Evolutionary conservation across 768 basidiomycete species (phyloP).

Genomic region (Boletus patriciae): DNA sequence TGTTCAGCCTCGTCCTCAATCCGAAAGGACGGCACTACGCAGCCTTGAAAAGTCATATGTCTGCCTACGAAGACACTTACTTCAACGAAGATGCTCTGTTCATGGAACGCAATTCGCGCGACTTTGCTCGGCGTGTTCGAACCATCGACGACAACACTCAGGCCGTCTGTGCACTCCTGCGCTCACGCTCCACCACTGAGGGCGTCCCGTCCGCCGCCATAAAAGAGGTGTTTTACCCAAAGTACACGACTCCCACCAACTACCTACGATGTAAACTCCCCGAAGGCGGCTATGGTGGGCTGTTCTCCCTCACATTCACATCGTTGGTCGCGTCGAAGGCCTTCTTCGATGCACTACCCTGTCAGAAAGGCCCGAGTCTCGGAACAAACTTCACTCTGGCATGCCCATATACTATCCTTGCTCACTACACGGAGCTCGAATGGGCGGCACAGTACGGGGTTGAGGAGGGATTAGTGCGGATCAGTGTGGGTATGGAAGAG

Average conservation of each 20-base stretch:
- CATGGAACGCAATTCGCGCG: constrained; percentile 97
- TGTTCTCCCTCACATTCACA: constrained; percentile 87
- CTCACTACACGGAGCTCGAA: constrained; percentile 84
- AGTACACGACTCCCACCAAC: constrained; percentile 67
- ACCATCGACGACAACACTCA: constrained; percentile 82
- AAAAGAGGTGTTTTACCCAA: constrained; percentile 89
- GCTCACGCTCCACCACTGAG: constrained; percentile 50
- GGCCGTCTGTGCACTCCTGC: constrained; percentile 77
- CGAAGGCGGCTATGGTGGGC: constrained; percentile 69
- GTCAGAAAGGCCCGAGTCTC: constrained; percentile 86
- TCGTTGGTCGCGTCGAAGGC: constrained; percentile 62
- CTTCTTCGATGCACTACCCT: constrained; percentile 83
- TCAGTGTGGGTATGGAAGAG: constrained; percentile 92
- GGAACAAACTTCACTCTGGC: constrained; percentile 97
- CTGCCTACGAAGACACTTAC: constrained; percentile 79
- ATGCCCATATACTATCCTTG: constrained; percentile 90
- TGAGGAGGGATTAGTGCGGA: constrained; percentile 76
- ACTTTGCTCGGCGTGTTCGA: constrained; percentile 75
- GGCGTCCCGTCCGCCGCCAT: constrained; percentile 47
- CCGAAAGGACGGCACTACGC: constrained; percentile 71
- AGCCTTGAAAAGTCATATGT: constrained; percentile 59
- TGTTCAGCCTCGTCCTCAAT: constrained; percentile 78
- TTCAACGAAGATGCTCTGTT: constrained; percentile 91
- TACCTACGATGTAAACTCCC: constrained; percentile 70
- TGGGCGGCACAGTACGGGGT: constrained; percentile 92